These are phyloP conservation scores for Brassica carinata DNA, from an alignment of 345 rosid genomes.

Conservation along the genomic window DNA sequence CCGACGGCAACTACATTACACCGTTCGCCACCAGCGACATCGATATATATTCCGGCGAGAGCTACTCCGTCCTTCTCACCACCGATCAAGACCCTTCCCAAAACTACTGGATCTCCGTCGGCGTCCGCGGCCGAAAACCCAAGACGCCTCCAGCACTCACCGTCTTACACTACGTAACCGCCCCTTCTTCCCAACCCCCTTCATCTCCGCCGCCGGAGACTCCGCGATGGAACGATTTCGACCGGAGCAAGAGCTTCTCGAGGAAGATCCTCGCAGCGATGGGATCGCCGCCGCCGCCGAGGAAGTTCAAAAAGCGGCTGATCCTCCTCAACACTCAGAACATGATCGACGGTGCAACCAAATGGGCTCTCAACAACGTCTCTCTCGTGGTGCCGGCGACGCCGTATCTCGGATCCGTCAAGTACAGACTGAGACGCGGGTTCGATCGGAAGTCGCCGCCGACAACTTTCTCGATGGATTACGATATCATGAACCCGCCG, in stretches of 20 bases:
- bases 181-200: conserved; percentile 45
- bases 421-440: conserved; percentile 41
- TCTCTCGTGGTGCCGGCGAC: conserved; percentile 62
- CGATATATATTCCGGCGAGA: conserved; percentile 83
- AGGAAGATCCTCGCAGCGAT: conserved; percentile 42
- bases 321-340: conserved; percentile 76
- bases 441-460: conserved; percentile 54
- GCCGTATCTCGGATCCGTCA: conserved; percentile 76
- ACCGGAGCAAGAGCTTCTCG: conserved; percentile 53
- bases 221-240: conserved; percentile 65
- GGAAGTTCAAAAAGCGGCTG: conserved; percentile 41
- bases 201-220: conserved; percentile 52
- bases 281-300: conserved; percentile 55
- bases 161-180: conserved; percentile 49
- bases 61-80: conserved; percentile 64
- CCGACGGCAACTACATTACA: conserved; percentile 75
- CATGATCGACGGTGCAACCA: conserved; percentile 38
- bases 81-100: conserved; percentile 36
- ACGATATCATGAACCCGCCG: conserved; percentile 57
- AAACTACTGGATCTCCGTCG: conserved; percentile 61
- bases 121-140: conserved; percentile 65
- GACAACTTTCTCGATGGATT: conserved; percentile 38
- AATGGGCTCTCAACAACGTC: conserved; percentile 76
- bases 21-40: conserved; percentile 60
- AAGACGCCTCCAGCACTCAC: conserved; percentile 64